phyloP scores from a whole-genome alignment of 306 rosid species.

The Geum urbanum region DNA sequence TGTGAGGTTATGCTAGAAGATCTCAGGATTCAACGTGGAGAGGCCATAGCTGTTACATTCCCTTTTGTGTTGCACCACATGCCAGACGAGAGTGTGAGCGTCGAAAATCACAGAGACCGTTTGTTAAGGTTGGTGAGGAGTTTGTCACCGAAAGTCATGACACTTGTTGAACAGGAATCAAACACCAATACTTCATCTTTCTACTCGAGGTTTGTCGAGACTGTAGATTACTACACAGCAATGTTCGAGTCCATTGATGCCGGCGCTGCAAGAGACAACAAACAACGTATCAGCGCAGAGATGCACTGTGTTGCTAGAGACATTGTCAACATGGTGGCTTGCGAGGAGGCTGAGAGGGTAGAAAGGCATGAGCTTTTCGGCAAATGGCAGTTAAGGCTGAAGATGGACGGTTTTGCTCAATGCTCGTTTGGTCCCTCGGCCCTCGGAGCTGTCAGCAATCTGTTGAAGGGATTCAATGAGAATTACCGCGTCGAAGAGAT shows the following conservation, averaged over 20 bases:
- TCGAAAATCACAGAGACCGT: slow-evolving; percentile 74
- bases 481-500: slow-evolving; percentile 45
- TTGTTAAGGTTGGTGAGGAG: slow-evolving; percentile 70
- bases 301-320: slow-evolving; percentile 88
- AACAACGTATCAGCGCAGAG: slow-evolving; percentile 69
- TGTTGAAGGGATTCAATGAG: slow-evolving; percentile 46
- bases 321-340: slow-evolving; percentile 91
- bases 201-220: slow-evolving; percentile 60
- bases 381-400: slow-evolving; percentile 77
- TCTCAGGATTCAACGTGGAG: slow-evolving; percentile 49
- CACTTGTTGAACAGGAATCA: slow-evolving; percentile 88
- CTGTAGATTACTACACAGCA: slow-evolving; percentile 59
- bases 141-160: slow-evolving; percentile 72
- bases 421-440: slow-evolving; percentile 54
- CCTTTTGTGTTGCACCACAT: slow-evolving; percentile 84
- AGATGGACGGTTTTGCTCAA: slow-evolving; percentile 69
- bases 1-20: slow-evolving; percentile 45
- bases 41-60: slow-evolving; percentile 73
- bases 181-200: slow-evolving; percentile 96
- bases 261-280: slow-evolving; percentile 47
- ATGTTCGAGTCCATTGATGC: slow-evolving; percentile 85
- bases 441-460: slow-evolving; percentile 24
- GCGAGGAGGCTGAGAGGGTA: slow-evolving; percentile 79
- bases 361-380: slow-evolving; percentile 81
- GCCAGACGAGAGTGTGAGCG: slow-evolving; percentile 98